These are phyloP conservation scores for Cladosporium austrohemisphaericum DNA, from an alignment of 2,329 filamentous ascomycete genomes.

Conservation along the genomic window DNA sequence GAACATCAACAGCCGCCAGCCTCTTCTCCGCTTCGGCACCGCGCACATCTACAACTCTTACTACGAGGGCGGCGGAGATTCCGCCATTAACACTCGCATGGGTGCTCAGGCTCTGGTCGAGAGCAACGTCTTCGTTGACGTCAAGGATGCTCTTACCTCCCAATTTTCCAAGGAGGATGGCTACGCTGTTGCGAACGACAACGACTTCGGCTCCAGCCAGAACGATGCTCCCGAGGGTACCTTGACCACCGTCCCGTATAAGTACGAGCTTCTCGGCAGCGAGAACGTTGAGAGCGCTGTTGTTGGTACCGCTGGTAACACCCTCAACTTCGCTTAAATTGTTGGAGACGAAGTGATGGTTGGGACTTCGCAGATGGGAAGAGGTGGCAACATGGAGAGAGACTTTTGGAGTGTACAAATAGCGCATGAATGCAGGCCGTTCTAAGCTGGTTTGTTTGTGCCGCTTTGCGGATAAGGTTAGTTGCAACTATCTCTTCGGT, in stretches of 20 bases:
- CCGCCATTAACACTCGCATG: constrained; percentile 41
- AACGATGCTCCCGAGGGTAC: constrained; percentile 34
- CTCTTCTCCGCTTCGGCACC: constrained; percentile 63
- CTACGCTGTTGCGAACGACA: constrained; percentile 32
- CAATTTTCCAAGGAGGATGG: constrained; percentile 32
- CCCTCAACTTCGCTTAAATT: constrained; percentile 31
- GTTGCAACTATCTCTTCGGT: too few species aligned
- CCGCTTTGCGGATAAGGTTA: too few species aligned
- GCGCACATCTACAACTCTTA: constrained; percentile 58
- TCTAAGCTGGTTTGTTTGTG: neutral
- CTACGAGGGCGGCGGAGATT: constrained; percentile 35
- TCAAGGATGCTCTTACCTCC: constrained; percentile 35
- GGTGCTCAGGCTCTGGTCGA: constrained; percentile 43
- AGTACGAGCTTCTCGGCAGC: constrained; percentile 32
- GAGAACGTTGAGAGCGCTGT: constrained; percentile 37
- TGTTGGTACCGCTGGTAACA: constrained; percentile 38
- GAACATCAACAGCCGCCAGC: constrained; percentile 62
- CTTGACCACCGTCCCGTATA: constrained; percentile 35
- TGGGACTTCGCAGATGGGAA: too few species aligned
- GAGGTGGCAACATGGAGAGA: neutral
- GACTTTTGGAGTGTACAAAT: neutral
- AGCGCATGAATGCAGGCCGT: constrained; percentile 9
- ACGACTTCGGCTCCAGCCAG: constrained; percentile 34
- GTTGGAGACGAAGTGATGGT: too few species aligned
- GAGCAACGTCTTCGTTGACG: constrained; percentile 36